These are phyloP conservation scores for Combretum micranthum DNA, from an alignment of 345 rosid species.

Conservation along the genomic window DNA sequence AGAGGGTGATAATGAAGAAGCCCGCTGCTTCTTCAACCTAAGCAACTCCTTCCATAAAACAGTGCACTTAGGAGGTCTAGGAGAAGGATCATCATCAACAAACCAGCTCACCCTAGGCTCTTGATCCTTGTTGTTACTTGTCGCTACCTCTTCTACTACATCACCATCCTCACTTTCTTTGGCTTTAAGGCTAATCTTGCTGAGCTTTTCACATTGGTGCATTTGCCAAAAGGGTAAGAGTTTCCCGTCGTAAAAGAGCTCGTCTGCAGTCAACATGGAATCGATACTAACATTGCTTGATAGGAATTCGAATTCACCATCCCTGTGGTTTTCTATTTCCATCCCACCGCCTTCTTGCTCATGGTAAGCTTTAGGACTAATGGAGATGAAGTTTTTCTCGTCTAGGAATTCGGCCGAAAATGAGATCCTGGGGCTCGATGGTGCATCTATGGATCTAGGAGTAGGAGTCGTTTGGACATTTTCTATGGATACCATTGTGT, in stretches of 20 bases:
- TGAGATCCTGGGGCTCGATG: conserved; percentile 69
- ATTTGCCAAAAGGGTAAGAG: conserved; percentile 85
- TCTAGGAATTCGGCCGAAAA: conserved; percentile 76
- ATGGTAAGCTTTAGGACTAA: conserved; percentile 36
- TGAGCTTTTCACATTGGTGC: conserved; percentile 64
- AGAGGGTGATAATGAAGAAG: conserved; percentile 31
- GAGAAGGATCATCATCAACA: conserved; percentile 93
- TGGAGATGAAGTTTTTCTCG: conserved; percentile 57
- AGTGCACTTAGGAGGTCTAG: conserved; percentile 93
- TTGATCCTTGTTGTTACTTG: conserved; percentile 23
- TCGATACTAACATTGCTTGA: conserved; percentile 38
- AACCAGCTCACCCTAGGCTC: conserved; percentile 54
- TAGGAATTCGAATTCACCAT: conserved; percentile 74
- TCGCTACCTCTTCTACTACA: conserved; percentile 14
- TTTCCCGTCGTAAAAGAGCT: conserved; percentile 85
- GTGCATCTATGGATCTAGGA: conserved; percentile 30
- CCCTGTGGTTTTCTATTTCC: conserved; percentile 28
- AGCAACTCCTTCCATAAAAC: conserved; percentile 92
- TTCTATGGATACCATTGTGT: conserved; percentile 50
- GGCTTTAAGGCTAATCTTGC: conserved; percentile 39
- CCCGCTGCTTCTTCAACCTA: conserved; percentile 71
- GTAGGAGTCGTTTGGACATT: conserved; percentile 29
- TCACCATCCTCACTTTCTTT: conserved; percentile 24
- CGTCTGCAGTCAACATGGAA: conserved; percentile 76
- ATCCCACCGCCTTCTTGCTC: conserved; percentile 18